Evolutionary conservation across 345 rosid species (phyloP).

Genomic region (Crucihimalaya himalaica): DNA sequence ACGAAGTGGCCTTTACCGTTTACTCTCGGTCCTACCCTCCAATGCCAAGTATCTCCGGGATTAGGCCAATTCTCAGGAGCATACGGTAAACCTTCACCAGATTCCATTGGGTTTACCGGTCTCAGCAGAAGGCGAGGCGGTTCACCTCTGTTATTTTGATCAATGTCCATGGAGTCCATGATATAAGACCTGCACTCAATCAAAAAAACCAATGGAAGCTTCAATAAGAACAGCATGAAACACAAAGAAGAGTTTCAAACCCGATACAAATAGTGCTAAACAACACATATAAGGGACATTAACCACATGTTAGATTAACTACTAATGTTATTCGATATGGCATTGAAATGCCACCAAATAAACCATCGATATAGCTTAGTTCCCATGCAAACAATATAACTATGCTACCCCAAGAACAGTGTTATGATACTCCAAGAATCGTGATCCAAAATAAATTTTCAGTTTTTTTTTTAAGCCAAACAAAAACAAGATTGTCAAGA

Average conservation of each 20-base stretch:
- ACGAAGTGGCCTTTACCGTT: slow-evolving; percentile 41
- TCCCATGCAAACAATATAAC: not conserved
- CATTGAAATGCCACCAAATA: not conserved
- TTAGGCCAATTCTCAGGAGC: slow-evolving; percentile 72
- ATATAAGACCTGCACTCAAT: slow-evolving; percentile 28
- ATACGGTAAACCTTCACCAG: slow-evolving; percentile 69
- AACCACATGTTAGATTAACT: not conserved
- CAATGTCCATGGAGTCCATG: slow-evolving; percentile 43
- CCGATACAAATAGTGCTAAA: too few species aligned
- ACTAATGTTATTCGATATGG: not conserved
- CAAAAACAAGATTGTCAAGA: not conserved
- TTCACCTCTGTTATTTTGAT: slow-evolving; percentile 34
- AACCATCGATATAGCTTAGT: not conserved
- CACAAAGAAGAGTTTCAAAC: not conserved
- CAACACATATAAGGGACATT: not conserved
- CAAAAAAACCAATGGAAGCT: slow-evolving; percentile 12
- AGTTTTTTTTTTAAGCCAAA: too few species aligned
- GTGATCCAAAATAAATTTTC: too few species aligned
- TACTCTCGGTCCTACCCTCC: slow-evolving; percentile 70
- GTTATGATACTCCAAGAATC: too few species aligned
- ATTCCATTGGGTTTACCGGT: slow-evolving; percentile 49
- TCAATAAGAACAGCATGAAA: not conserved
- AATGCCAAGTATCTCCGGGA: slow-evolving; percentile 65
- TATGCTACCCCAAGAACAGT: not conserved
- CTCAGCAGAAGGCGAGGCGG: slow-evolving; percentile 32